phyloP scores from a whole-genome alignment of 768 basidiomycete genomes.

The Phaffia australis region DNA sequence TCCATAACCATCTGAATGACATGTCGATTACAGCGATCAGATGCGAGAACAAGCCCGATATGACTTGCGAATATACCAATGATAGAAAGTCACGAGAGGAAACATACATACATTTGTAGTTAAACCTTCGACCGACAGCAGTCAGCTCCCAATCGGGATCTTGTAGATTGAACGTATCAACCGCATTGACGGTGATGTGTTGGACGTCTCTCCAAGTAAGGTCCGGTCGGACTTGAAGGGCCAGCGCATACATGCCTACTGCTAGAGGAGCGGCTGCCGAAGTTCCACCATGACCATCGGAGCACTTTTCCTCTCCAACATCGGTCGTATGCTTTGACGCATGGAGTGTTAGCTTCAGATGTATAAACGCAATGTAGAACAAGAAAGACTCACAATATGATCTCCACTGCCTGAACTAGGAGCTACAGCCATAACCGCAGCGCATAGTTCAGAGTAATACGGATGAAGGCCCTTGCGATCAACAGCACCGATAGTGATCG shows the following conservation, averaged over 20 bases:
- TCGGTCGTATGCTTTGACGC: slow-evolving; percentile 76
- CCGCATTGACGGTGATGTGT: slow-evolving; percentile 68
- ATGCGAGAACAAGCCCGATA: background rate
- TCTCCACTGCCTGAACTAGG: slow-evolving; percentile 91
- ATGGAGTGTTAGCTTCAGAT: background rate
- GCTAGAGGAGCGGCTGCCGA: slow-evolving; percentile 97
- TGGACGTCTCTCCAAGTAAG: slow-evolving; percentile 95
- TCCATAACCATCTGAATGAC: slow-evolving; percentile 61
- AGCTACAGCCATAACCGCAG: slow-evolving; percentile 92
- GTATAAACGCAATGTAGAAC: background rate
- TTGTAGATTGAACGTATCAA: slow-evolving; percentile 61
- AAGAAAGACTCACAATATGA: slow-evolving; percentile 59
- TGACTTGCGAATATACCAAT: no score
- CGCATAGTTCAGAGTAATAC: slow-evolving; percentile 93
- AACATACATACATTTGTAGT: slow-evolving; percentile 59
- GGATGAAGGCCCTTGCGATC: slow-evolving; percentile 90
- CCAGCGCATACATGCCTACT: slow-evolving; percentile 83
- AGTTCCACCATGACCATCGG: slow-evolving; percentile 79
- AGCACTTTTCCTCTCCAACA: slow-evolving; percentile 70
- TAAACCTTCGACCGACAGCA: slow-evolving; percentile 54
- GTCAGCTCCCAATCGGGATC: slow-evolving; percentile 92
- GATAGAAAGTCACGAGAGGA: background rate
- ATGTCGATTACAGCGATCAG: background rate
- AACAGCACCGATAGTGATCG: slow-evolving; percentile 88
- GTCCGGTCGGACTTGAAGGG: slow-evolving; percentile 78